These are phyloP conservation scores for Lachnellula hyalina DNA, from an alignment of 2,329 filamentous ascomycete genomes.

Conservation along the genomic window DNA sequence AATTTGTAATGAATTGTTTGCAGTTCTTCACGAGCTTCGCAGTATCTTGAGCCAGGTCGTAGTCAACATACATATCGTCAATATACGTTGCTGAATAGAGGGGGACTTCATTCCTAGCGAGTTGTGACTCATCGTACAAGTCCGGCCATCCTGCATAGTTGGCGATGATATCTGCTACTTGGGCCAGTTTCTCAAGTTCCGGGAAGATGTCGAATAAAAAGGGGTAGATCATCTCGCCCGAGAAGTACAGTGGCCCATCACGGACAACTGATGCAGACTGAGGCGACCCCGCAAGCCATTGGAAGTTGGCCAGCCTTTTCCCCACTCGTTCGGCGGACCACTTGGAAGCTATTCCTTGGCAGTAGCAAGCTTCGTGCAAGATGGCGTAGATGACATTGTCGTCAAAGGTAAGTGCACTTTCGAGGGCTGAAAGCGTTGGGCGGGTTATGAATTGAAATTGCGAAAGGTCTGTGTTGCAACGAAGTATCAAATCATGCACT, in stretches of 20 bases:
- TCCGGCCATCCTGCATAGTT: conserved; percentile 62
- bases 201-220: conserved; percentile 78
- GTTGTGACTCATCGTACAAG: conserved; percentile 69
- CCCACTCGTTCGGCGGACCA: conserved; percentile 72
- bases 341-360: conserved; percentile 58
- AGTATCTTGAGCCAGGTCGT: conserved; percentile 65
- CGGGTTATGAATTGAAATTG: conserved; percentile 71
- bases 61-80: conserved; percentile 92
- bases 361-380: conserved; percentile 85
- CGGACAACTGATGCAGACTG: conserved; percentile 33
- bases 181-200: conserved; percentile 64
- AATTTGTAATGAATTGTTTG: conserved; percentile 80
- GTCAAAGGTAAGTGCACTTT: conserved; percentile 65
- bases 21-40: conserved; percentile 68
- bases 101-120: conserved; percentile 73
- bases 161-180: conserved; percentile 68
- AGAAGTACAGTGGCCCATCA: conserved; percentile 64
- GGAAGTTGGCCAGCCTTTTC: conserved; percentile 40
- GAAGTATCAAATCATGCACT: conserved; percentile 69
- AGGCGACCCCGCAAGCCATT: conserved; percentile 38
- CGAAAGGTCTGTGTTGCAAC: conserved; percentile 66
- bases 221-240: conserved; percentile 88
- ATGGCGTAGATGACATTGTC: conserved; percentile 77
- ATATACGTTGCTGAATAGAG: conserved; percentile 79
- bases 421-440: conserved; percentile 63